Evolutionary conservation across 1,284 basidiomycete species (phyloP), one percentile per base, ranked within the genome.

Genomic region (Abortiporus biennis): DNA sequence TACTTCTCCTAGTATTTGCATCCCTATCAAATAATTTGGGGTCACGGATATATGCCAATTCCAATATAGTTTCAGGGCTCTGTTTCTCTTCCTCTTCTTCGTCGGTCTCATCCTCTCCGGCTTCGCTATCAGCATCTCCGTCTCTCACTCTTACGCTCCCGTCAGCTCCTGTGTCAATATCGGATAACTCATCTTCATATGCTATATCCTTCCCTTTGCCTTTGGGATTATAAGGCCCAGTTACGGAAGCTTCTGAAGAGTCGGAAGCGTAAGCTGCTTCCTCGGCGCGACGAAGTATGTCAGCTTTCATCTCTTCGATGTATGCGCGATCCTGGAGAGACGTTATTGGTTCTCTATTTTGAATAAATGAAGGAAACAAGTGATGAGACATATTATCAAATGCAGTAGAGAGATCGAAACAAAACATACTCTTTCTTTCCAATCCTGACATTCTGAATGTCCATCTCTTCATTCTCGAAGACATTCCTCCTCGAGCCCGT

Each of bases 1-100:
- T 80, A 42, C 80, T 74, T 40, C 84, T 67, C 39, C 87, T 64
- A 12, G 89, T 92, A 32, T 67, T 66, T 0, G 72, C 72, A 59
- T 91, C 86, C n/a, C 87, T 67, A 22, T 84, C 78, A 55, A 94
- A 94, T 17, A 87, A 54, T 38, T 74, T 76, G 6, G 81, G 77
- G 61, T 87, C 76, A 16, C 71, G 67, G 30, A 92, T 67, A 60
- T 93, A 95, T 8, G 85, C 78, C 38, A 78, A 62, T 55, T 91
- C 89, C 35, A 92, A 66, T 27, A 81, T 71, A 2, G 74, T 80
- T 49, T 92, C 85, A 2, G 72, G 62, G 11, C 61, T 54, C 47
- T 16, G 49, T 43, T 17, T 53, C 47, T 63, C 64, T 15, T 67
- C 70, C 6, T 69, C 67, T 3, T 66, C 71, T 41, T 68, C 74